Evolutionary conservation across 1,139 yeast genomes (phyloP).

Genomic region (Pichia sp.): DNA sequence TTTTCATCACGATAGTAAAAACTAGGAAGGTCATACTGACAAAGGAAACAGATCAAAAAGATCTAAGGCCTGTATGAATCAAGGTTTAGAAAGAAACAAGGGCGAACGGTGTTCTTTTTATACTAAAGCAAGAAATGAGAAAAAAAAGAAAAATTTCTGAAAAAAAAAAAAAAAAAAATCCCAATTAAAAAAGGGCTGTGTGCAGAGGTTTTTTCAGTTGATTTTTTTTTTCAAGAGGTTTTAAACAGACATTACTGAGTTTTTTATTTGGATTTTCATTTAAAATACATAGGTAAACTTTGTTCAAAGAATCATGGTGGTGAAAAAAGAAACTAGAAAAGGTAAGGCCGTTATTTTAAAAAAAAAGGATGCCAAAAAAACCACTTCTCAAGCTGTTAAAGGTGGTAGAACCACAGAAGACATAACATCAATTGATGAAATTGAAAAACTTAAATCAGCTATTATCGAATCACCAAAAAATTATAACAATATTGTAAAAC

Average conservation of each 20-base stretch:
- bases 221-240: not conserved
- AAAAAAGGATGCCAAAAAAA: not conserved
- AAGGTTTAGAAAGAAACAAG: not conserved
- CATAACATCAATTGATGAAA: constrained; percentile 28
- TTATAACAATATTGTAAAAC: constrained; percentile 46
- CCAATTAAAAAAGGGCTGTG: constrained; percentile 1
- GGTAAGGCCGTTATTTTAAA: not conserved
- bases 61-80: too few species aligned
- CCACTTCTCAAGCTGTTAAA: constrained; percentile 4
- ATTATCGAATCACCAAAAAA: constrained; percentile 38
- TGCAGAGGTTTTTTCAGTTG: constrained; percentile 7
- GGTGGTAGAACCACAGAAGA: constrained; percentile 5
- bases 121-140: not conserved
- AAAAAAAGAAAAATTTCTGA: not conserved
- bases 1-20: constrained; percentile 50
- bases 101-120: not conserved
- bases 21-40: constrained; percentile 31
- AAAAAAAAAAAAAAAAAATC: not conserved
- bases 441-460: constrained; percentile 33
- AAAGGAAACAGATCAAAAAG: constrained; percentile 18
- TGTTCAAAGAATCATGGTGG: not conserved
- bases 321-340: constrained; percentile 1
- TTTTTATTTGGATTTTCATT: too few species aligned
- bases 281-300: not conserved
- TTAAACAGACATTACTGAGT: not conserved